phyloP scores from a whole-genome alignment of 2,329 filamentous ascomycete genomes.

The Arthroderma uncinatum region DNA sequence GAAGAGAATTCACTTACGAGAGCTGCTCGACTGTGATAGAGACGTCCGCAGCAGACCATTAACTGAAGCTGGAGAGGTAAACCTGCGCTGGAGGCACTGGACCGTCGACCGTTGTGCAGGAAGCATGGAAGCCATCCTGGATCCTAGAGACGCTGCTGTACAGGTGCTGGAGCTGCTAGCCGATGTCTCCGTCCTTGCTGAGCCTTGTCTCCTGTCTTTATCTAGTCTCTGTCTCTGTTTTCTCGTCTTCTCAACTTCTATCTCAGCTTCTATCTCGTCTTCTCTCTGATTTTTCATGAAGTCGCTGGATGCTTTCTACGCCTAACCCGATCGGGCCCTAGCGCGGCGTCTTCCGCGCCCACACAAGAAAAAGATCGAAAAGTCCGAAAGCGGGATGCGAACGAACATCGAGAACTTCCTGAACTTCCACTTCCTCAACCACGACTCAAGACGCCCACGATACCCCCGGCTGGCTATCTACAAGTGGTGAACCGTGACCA shows the following conservation, averaged over 20 bases:
- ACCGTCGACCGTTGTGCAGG: neutral
- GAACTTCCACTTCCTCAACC: no score
- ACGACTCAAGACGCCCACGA: no score
- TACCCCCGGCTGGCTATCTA: neutral
- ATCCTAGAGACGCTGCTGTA: neutral
- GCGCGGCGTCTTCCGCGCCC: neutral
- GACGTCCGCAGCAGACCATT: neutral
- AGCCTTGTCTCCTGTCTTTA: neutral
- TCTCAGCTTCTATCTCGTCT: neutral
- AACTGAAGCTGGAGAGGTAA: neutral
- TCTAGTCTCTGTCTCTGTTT: neutral
- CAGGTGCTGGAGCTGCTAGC: neutral
- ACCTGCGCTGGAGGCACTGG: neutral
- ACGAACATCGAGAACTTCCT: conserved; percentile 8
- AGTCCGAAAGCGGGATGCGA: neutral
- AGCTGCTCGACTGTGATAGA: neutral
- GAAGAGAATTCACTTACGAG: neutral
- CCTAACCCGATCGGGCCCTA: conserved; percentile 8
- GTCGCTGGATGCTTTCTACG: neutral
- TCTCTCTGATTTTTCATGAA: neutral
- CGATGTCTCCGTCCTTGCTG: neutral
- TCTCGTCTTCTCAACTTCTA: neutral
- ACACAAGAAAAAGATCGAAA: conserved; percentile 7
- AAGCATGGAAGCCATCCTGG: neutral
- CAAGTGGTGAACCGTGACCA: conserved; percentile 25